Evolutionary conservation across 805 yeast genomes (phyloP), one percentile per base, ranked within the genome.

Genomic region (Ogataea ramenticola): DNA sequence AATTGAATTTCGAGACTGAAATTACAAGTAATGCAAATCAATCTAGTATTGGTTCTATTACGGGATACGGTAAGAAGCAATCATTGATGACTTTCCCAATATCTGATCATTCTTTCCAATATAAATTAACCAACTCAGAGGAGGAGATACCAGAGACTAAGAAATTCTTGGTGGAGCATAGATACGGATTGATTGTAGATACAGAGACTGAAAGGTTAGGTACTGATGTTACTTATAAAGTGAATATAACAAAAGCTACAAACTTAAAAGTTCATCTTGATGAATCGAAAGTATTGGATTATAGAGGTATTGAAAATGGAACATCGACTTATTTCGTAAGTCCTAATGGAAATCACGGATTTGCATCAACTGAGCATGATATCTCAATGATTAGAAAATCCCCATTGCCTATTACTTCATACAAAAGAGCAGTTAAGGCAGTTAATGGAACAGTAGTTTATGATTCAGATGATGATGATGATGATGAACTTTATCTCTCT

Each of bases 301-400:
- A 29, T 14, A 44, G 49, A 24, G 55, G 60, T 9, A 47, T 49
- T 21, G 78, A 75, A 49, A 65, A 67, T 38, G 81, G 80, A 20
- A 63, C 72, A 2, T 71, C 80, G 0, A 48, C 48, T 9, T 74
- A 60, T 50, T 64, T 70, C 1, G 37, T 74, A 3, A 60, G 74
- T 7, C 71, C 71, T n/a, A 37, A 45, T 10, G 78, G 78, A 3
- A 74, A 74, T 49, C 58, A 64, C 47, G 80, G 80, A 1, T 48
- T 50, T n/a, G 79, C 77, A 8, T 42, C 53, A 3, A 51, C 63
- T 30, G 55, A 61, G 52, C 52, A 70, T 64, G 43, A 60, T 47
- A 47, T 72, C 49, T 55, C 58, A 20, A 41, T 57, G 38, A 42
- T 47, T 15, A 49, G 56, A 45, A 45, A 43, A 26, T 39, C 36